Evolutionary conservation across 2,329 filamentous ascomycete genomes (phyloP).

Genomic region (Atkinsonella texensis): DNA sequence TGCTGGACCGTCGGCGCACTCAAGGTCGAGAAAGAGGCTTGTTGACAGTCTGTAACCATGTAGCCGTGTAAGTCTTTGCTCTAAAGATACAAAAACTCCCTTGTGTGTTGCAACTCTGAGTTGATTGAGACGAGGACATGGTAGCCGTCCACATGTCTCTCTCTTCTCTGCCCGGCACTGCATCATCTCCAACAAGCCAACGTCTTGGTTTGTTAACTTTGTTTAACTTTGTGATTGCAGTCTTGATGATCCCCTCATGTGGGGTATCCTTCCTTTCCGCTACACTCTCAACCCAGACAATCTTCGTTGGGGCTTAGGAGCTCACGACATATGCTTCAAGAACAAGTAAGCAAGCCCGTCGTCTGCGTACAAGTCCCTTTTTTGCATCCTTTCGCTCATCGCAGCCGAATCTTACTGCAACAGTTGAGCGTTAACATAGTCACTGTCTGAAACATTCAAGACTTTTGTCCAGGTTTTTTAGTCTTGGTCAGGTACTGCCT

Average conservation of each 20-base stretch:
- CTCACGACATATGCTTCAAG: constrained; percentile 90
- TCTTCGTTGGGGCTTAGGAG: constrained; percentile 79
- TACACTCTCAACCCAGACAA: constrained; percentile 63
- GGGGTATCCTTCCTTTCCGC: constrained; percentile 71
- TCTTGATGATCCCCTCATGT: constrained; percentile 86
- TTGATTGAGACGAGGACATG: no score
- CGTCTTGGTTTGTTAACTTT: not conserved
- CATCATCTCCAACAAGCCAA: not conserved
- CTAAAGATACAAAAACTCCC: not conserved
- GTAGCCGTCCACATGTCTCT: no score
- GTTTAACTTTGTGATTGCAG: constrained; percentile 31
- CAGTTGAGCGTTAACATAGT: not conserved
- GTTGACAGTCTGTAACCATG: constrained; percentile 52
- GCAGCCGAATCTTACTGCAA: not conserved
- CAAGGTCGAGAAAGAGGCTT: constrained; percentile 60
- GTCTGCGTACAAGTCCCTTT: not conserved
- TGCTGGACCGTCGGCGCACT: constrained; percentile 61
- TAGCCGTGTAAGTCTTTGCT: constrained; percentile 22
- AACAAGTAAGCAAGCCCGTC: constrained; percentile 48
- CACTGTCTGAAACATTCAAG: constrained; percentile 28
- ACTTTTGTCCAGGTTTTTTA: constrained; percentile 67
- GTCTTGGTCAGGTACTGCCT: constrained; percentile 77
- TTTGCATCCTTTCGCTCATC: not conserved
- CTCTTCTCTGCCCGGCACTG: not conserved
- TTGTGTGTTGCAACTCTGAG: no score